Percentiles rank a stretch among this genome's conserved stretches.
Evolutionary conservation across 768 basidiomycete species (phyloP).

Genomic region (Coprinopsis sp.): DNA sequence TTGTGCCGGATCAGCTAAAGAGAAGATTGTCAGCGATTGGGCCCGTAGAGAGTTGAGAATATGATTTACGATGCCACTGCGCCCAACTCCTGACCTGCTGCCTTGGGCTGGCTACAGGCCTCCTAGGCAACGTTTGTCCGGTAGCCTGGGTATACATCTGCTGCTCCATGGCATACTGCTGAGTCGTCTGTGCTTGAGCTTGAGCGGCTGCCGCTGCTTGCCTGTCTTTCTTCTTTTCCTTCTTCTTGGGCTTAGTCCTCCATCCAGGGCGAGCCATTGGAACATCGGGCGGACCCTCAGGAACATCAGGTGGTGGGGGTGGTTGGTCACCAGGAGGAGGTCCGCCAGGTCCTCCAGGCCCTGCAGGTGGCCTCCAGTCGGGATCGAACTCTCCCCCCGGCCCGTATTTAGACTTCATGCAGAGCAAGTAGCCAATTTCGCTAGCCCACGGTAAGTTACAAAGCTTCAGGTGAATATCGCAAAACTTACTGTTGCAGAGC

Average conservation of each 20-base stretch:
- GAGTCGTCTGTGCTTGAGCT: no score
- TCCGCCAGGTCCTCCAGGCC: constrained; percentile 25
- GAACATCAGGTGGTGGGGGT: constrained; percentile 33
- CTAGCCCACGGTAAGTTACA: constrained; percentile 30
- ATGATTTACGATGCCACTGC: constrained; percentile 67
- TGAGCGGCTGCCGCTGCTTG: constrained; percentile 5
- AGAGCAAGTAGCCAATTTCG: constrained; percentile 69
- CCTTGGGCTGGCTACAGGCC: constrained; percentile 26
- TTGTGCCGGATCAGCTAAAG: constrained; percentile 52
- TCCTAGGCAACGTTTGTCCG: no score
- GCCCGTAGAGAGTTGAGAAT: constrained; percentile 2
- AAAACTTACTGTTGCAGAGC: constrained; percentile 68
- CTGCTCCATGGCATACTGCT: neutral
- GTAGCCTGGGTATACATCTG: no score
- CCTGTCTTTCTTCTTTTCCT: constrained; percentile 48
- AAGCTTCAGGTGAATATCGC: neutral
- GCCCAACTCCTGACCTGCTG: constrained; percentile 51
- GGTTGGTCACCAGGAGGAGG: constrained; percentile 32
- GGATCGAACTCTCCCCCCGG: constrained; percentile 85
- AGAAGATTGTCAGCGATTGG: neutral
- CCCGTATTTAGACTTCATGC: constrained; percentile 69
- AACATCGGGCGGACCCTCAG: constrained; percentile 39
- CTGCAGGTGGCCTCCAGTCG: constrained; percentile 49
- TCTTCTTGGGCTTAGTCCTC: constrained; percentile 49
- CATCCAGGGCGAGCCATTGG: constrained; percentile 50